Conservation (phyloP, 257 asterid species). For the Craterostigma plantagineum region DNA sequence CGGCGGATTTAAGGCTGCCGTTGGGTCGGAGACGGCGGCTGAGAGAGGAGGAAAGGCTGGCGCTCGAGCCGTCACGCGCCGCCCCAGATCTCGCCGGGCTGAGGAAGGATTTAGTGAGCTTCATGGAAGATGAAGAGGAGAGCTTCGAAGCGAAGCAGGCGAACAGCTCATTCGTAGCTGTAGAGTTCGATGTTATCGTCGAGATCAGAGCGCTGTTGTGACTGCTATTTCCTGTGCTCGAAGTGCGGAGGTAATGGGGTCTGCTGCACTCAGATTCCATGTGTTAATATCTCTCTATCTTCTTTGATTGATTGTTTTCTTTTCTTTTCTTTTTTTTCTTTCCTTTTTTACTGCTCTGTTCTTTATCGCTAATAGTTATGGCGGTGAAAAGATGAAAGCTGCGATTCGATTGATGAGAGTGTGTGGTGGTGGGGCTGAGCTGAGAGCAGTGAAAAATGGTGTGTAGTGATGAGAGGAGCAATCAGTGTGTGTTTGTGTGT, state of each 20-base stretch:
- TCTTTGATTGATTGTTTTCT: too few species aligned
- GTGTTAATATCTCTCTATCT: too few species aligned
- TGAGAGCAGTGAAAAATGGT: too few species aligned
- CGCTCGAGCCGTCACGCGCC: background rate
- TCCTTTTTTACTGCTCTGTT: too few species aligned
- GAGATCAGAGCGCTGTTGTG: background rate
- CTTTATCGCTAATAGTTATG: background rate
- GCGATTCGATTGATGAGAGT: too few species aligned
- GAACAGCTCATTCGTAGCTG: background rate
- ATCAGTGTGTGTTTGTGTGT: too few species aligned
- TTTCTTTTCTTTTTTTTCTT: too few species aligned
- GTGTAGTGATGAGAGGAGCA: too few species aligned
- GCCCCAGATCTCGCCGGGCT: slow-evolving; percentile 20
- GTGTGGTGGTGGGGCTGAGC: too few species aligned
- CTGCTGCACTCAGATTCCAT: background rate
- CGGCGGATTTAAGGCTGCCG: slow-evolving; percentile 30
- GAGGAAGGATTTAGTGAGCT: slow-evolving; percentile 18
- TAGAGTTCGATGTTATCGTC: background rate
- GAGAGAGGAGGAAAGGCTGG: slow-evolving; percentile 19
- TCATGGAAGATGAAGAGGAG: slow-evolving; percentile 14
- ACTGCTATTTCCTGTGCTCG: background rate
- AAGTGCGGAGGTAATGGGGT: slow-evolving; percentile 23
- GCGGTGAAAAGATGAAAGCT: too few species aligned
- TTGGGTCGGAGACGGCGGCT: slow-evolving; percentile 36
- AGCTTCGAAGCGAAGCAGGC: background rate